phyloP scores from a whole-genome alignment of 805 yeast genomes.

The Millerozyma acaciae region DNA sequence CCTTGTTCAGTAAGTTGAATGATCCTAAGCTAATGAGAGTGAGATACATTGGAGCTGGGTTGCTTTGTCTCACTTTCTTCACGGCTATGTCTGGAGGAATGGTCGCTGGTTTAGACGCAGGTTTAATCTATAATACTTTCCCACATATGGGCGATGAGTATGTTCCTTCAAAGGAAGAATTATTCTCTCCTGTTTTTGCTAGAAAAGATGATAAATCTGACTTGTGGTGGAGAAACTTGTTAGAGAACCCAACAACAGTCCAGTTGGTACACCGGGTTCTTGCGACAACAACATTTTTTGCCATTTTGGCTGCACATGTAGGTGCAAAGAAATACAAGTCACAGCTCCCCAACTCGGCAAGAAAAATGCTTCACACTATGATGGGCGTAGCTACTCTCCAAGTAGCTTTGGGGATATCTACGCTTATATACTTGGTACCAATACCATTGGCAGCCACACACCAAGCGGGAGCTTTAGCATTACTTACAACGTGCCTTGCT shows the following conservation, averaged over 20 bases:
- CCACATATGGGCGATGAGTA: constrained; percentile 92
- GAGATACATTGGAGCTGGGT: constrained; percentile 50
- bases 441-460: constrained; percentile 90
- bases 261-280: constrained; percentile 85
- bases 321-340: constrained; percentile 55
- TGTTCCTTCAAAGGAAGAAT: constrained; percentile 72
- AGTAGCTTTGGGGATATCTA: constrained; percentile 80
- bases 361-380: constrained; percentile 55
- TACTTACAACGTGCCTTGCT: constrained; percentile 72
- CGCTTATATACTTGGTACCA: constrained; percentile 86
- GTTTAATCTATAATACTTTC: constrained; percentile 90
- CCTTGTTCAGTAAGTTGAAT: constrained; percentile 54
- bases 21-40: constrained; percentile 57
- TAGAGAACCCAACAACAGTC: constrained; percentile 95
- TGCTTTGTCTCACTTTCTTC: constrained; percentile 68
- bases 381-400: constrained; percentile 85
- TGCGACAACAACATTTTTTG: constrained; percentile 75
- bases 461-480: constrained; percentile 93
- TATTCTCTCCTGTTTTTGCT: constrained; percentile 71
- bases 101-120: constrained; percentile 98
- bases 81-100: constrained; percentile 98
- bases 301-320: constrained; percentile 68
- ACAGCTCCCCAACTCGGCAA: constrained; percentile 52
- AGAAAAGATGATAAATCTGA: constrained; percentile 67
- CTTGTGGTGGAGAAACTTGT: constrained; percentile 83